Percentiles rank a stretch among this genome's conserved stretches.
Evolutionary conservation across 768 basidiomycete genomes (phyloP).

Genomic region (Phylloporus rhodoxanthus): DNA sequence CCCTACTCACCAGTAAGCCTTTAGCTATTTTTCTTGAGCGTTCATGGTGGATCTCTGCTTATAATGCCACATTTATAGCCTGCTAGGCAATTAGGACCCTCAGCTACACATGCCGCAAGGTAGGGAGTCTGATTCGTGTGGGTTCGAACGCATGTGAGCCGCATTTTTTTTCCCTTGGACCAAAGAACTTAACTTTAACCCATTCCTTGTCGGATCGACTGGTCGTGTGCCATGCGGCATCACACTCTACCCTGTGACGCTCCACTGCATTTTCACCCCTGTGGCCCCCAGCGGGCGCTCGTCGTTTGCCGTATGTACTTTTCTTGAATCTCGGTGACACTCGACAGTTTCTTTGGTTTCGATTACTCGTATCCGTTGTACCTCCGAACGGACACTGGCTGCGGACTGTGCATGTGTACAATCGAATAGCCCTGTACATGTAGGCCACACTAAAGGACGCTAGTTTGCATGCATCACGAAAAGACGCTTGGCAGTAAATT

Average conservation of each 20-base stretch:
- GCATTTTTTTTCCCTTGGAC: background rate
- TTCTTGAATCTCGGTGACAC: background rate
- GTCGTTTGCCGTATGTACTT: background rate
- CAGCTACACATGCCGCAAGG: conserved; percentile 2
- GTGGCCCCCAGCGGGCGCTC: background rate
- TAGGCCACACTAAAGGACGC: background rate
- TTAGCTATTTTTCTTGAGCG: background rate
- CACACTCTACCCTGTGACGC: conserved; percentile 6
- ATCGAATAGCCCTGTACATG: background rate
- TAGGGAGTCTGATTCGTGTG: background rate
- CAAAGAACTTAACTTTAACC: conserved; percentile 1
- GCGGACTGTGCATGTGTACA: background rate
- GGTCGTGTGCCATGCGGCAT: background rate
- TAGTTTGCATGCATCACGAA: background rate
- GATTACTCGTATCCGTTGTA: background rate
- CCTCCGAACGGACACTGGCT: background rate
- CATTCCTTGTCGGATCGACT: background rate
- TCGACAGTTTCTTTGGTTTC: background rate
- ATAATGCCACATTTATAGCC: background rate
- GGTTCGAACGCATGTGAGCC: background rate
- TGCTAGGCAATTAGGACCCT: conserved; percentile 1
- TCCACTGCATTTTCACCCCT: background rate
- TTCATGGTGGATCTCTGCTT: background rate
- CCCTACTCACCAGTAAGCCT: conserved; percentile 24
- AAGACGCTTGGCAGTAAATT: background rate